Conservation (phyloP, 2,329 filamentous ascomycete genomes). For the Fusarium penzigii region DNA sequence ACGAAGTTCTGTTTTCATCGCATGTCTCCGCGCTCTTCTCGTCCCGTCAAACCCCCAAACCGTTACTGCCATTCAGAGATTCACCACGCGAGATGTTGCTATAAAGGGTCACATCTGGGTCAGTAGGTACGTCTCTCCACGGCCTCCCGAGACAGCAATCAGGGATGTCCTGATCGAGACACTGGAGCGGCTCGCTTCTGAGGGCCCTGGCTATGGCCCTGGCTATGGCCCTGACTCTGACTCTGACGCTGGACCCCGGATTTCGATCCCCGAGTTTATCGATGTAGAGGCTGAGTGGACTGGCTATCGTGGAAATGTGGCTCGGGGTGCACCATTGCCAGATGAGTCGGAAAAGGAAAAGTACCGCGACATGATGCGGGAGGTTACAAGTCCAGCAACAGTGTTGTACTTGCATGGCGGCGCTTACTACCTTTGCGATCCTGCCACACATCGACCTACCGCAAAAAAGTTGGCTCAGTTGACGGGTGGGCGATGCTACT, state of each 20-base stretch:
- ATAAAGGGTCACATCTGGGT: slow-evolving; percentile 84
- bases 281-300: slow-evolving; percentile 76
- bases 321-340: slow-evolving; percentile 51
- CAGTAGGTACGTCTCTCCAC: slow-evolving; percentile 65
- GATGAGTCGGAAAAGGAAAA: slow-evolving; percentile 62
- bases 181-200: slow-evolving; percentile 40
- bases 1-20: slow-evolving; percentile 70
- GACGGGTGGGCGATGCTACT: slow-evolving; percentile 68
- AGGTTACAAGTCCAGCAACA: slow-evolving; percentile 63
- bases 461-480: slow-evolving; percentile 64
- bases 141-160: slow-evolving; percentile 57
- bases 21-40: slow-evolving; percentile 69
- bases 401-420: slow-evolving; percentile 77
- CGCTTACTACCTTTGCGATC: slow-evolving; percentile 73
- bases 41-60: slow-evolving; percentile 45
- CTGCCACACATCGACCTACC: slow-evolving; percentile 61
- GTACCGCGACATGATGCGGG: slow-evolving; percentile 67
- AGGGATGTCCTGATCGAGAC: slow-evolving; percentile 59
- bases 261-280: slow-evolving; percentile 50
- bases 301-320: slow-evolving; percentile 61
- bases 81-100: slow-evolving; percentile 62
- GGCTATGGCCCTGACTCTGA: too few relatives aligned
- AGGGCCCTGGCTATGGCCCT: too few relatives aligned
- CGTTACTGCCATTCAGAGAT: slow-evolving; percentile 63
- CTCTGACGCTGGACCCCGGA: neutral